Evolutionary conservation across 768 basidiomycete species (phyloP), one percentile per base, ranked within the genome.

Genomic region (Tricholomella constricta): DNA sequence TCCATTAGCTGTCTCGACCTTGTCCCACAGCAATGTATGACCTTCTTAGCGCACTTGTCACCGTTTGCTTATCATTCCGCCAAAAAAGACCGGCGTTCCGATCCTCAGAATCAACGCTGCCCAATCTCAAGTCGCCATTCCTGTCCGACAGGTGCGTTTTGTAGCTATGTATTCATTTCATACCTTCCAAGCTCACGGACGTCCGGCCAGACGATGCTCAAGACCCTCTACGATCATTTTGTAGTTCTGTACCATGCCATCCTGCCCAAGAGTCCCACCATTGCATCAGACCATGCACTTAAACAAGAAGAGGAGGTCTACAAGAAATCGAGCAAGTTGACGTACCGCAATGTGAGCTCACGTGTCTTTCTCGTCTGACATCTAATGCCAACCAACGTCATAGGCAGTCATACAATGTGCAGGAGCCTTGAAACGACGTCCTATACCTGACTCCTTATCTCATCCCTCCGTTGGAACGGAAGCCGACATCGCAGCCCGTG

Each of bases 391-490:
- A 66, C 31, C 19, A 45, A 48, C 45, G 26, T 32, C 40, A 17
- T 59, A 82, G 80, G 80, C 80, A 14, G 69, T 80, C 9, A 82
- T 81, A 22, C 77, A 77, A 52, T 81, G 76, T 54, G 73, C 75
- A 37, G 79, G 75, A 6, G 70, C 78, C 5, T 51, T 83, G 32
- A 83, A 82, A 59, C 71, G 77, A 45, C 75, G 81, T 8, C 65
- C 79, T 0, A 62, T 72, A 6, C 92, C 93, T 2, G 78, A 78
- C 22, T 75, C 78, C 2, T 62, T 76, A 19, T 72, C 78, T 4
- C 88, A 94, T 63, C 73, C 81, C 6, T 92, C 90, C 17, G 84
- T 94, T 15, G 92, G 92, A 17, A 92, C 89, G 0, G 85, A 89
- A 38, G 79, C 69, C 0, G 83, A 91, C 9, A 68, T 89, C 19